Percentiles rank a stretch among this genome's conserved stretches.
These are phyloP conservation scores for Amniculicola lignicola DNA, from an alignment of 495 filamentous ascomycete genomes.

Conservation along the genomic window DNA sequence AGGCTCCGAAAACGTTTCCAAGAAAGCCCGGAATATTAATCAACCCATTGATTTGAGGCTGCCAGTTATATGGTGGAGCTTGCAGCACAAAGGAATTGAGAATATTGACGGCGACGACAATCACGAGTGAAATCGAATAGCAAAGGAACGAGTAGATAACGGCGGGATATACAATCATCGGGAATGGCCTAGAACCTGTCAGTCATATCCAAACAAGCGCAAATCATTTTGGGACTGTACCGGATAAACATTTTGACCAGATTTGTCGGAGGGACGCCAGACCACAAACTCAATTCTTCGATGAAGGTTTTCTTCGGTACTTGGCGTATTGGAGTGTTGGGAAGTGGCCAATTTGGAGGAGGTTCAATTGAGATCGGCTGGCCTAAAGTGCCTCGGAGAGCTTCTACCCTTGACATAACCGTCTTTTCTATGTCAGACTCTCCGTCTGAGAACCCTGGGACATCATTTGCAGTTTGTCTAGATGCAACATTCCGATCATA, in stretches of 20 bases:
- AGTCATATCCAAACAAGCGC: background rate
- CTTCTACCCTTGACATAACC: background rate
- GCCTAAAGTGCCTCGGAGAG: background rate
- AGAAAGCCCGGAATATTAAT: slow-evolving; percentile 41
- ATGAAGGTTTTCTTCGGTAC: slow-evolving; percentile 36
- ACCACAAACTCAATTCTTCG: slow-evolving; percentile 37
- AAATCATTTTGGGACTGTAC: background rate
- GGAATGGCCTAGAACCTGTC: slow-evolving; percentile 25
- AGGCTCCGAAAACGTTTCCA: slow-evolving; percentile 39
- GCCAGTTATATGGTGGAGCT: slow-evolving; percentile 39
- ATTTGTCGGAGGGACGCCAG: slow-evolving; percentile 34
- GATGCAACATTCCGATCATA: slow-evolving; percentile 28
- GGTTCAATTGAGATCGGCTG: background rate
- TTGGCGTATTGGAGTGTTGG: too few species aligned
- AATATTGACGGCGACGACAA: slow-evolving; percentile 40
- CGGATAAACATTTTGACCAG: slow-evolving; percentile 37
- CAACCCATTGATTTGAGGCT: slow-evolving; percentile 35
- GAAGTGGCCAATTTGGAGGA: too few species aligned
- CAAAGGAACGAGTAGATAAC: slow-evolving; percentile 39
- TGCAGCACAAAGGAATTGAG: slow-evolving; percentile 39
- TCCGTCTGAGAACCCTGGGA: slow-evolving; percentile 10
- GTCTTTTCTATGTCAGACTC: slow-evolving; percentile 27
- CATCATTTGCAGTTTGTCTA: background rate
- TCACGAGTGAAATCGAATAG: slow-evolving; percentile 35
- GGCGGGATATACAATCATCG: slow-evolving; percentile 39